Evolutionary conservation across 179 eudicot genomes (phyloP).

Genomic region (Pouteria campechiana): DNA sequence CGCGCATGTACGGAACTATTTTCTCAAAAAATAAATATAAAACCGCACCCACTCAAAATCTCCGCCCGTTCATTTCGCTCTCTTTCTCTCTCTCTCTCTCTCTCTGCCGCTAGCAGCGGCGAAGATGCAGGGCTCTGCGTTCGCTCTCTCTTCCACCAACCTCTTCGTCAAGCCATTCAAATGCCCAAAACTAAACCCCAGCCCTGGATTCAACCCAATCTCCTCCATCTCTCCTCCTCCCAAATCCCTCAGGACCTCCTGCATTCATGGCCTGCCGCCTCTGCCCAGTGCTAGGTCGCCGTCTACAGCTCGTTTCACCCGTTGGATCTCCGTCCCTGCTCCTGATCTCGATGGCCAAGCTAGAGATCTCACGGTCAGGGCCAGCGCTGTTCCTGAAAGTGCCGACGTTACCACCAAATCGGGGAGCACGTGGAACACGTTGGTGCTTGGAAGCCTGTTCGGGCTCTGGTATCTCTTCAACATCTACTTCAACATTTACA

Average conservation of each 20-base stretch:
- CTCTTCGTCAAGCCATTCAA: constrained; percentile 12
- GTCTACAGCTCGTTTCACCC: constrained; percentile 5
- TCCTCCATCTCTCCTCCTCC: constrained; percentile 4
- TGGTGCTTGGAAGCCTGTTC: constrained; percentile 59
- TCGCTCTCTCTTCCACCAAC: constrained; percentile 18
- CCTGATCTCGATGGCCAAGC: constrained; percentile 17
- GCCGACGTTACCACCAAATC: constrained; percentile 34
- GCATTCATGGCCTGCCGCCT: constrained; percentile 6
- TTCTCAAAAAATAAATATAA: no score
- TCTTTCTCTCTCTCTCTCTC: constrained; percentile 2
- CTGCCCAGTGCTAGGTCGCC: constrained; percentile 5
- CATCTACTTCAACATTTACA: constrained; percentile 85
- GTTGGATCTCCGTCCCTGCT: constrained; percentile 23
- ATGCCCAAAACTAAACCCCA: constrained; percentile 6
- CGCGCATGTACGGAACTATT: no score
- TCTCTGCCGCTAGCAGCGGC: constrained; percentile 2
- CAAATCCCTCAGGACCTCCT: neutral
- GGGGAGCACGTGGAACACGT: constrained; percentile 17
- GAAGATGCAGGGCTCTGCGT: constrained; percentile 46
- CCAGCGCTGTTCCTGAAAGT: constrained; percentile 39
- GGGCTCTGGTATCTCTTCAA: constrained; percentile 84
- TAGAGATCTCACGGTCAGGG: constrained; percentile 23
- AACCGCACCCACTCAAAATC: neutral
- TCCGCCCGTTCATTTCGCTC: neutral
- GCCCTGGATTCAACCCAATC: constrained; percentile 10